Percentiles rank a stretch among this genome's conserved stretches.
phyloP scores from a whole-genome alignment of 208 protist species.

The Perkinsela sp. region DNA sequence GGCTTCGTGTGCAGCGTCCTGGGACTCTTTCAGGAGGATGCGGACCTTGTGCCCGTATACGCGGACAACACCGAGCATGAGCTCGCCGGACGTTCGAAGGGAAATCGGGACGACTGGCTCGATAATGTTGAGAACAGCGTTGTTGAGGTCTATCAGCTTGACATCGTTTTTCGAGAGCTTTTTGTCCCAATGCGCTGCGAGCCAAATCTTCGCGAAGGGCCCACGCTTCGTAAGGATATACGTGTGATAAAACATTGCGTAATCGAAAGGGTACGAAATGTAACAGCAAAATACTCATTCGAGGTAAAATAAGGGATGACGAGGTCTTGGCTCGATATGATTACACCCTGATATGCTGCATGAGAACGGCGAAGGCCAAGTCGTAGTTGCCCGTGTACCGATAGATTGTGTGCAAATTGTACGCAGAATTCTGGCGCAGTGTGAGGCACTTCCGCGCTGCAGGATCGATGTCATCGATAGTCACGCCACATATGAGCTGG shows the following conservation, averaged over 20 bases:
- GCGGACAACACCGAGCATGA: conserved; percentile 81
- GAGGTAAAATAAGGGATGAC: no score
- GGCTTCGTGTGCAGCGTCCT: conserved; percentile 32
- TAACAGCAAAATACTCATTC: no score
- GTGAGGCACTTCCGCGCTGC: neutral
- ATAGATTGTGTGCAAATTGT: neutral
- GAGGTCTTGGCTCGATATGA: no score
- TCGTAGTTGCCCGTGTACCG: neutral
- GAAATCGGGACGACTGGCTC: conserved; percentile 74
- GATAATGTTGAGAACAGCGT: conserved; percentile 69
- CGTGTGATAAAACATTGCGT: conserved; percentile 84
- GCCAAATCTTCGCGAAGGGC: conserved; percentile 80
- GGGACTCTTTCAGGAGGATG: conserved; percentile 48
- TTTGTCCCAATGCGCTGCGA: conserved; percentile 80
- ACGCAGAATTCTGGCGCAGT: neutral
- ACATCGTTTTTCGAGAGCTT: conserved; percentile 72
- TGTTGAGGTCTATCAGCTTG: conserved; percentile 54
- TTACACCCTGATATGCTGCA: neutral
- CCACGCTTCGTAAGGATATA: conserved; percentile 80
- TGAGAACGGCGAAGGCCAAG: neutral
- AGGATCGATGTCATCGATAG: neutral
- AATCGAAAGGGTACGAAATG: no score
- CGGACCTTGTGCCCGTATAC: conserved; percentile 79
- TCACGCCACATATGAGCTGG: neutral
- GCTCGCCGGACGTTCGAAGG: conserved; percentile 74